Evolutionary conservation across 352 stramenopile genomes (phyloP).

Genomic region (Phytopythium sindhum): DNA sequence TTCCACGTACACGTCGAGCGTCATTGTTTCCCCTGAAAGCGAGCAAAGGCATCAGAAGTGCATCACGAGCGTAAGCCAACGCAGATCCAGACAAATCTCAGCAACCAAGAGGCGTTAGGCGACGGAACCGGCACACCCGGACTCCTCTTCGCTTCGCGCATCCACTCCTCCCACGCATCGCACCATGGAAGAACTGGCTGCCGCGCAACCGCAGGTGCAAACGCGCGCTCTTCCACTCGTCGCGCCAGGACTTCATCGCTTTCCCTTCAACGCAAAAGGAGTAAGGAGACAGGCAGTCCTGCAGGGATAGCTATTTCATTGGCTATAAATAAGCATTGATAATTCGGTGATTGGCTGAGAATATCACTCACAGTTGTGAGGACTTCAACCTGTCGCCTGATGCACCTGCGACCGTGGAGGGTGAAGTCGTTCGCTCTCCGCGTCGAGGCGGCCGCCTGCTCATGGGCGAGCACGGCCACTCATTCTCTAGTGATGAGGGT

Average conservation of each 20-base stretch:
- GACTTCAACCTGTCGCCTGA: no score
- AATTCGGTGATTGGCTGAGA: no score
- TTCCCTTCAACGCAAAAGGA: background rate
- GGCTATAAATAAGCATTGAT: background rate
- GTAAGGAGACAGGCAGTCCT: background rate
- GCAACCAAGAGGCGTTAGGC: background rate
- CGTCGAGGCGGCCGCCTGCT: no score
- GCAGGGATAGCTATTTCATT: background rate
- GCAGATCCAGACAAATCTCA: background rate
- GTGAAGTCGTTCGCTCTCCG: no score
- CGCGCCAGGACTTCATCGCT: constrained; percentile 50
- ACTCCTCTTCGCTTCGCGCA: background rate
- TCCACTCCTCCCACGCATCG: background rate
- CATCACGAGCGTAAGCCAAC: no score
- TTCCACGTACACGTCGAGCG: constrained; percentile 34
- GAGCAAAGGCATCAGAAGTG: background rate
- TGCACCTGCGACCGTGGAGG: no score
- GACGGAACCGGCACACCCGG: background rate
- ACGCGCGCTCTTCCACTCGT: constrained; percentile 62
- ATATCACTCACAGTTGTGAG: no score
- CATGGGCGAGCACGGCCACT: no score
- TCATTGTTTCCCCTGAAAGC: constrained; percentile 36
- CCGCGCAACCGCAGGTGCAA: constrained; percentile 50
- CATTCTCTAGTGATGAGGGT: no score
- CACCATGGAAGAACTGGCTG: constrained; percentile 65